phyloP scores from a whole-genome alignment of 805 yeast genomes.

The Lipomyces kockii region DNA sequence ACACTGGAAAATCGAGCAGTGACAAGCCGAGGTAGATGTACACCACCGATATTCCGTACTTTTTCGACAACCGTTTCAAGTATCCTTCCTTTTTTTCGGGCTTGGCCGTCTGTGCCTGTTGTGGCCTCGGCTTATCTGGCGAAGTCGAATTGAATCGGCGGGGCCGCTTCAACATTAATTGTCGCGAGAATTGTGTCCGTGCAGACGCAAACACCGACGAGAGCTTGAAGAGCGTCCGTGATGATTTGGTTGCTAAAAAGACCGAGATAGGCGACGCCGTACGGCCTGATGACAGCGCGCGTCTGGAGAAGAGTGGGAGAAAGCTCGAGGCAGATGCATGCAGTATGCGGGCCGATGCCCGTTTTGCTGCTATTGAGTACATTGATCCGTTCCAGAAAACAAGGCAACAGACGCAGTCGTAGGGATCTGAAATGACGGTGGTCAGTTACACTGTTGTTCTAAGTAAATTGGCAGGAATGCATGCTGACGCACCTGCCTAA shows the following conservation, averaged over 20 bases:
- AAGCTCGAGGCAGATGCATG: neutral
- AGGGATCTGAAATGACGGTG: neutral
- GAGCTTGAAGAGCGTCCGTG: conserved; percentile 2
- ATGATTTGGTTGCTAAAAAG: neutral
- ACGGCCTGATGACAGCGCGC: neutral
- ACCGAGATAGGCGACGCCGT: neutral
- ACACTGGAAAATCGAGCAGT: conserved; percentile 77
- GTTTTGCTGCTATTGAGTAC: neutral
- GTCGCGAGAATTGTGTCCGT: neutral
- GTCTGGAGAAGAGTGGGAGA: neutral
- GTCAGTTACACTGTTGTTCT: neutral
- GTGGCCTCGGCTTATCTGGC: neutral
- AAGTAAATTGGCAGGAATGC: neutral
- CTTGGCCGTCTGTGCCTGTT: conserved; percentile 8
- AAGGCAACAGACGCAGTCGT: neutral
- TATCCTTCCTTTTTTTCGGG: conserved; percentile 20
- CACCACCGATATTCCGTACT: conserved; percentile 89
- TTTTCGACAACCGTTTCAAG: conserved; percentile 68
- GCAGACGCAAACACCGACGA: neutral
- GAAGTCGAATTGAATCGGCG: conserved; percentile 18
- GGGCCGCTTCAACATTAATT: neutral
- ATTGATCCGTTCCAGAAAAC: neutral
- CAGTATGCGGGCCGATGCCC: neutral
- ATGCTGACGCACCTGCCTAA: no score
- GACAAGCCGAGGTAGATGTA: conserved; percentile 81